Evolutionary conservation across 169 alveolate genomes (phyloP).

Genomic region (Plasmodium fragile): DNA sequence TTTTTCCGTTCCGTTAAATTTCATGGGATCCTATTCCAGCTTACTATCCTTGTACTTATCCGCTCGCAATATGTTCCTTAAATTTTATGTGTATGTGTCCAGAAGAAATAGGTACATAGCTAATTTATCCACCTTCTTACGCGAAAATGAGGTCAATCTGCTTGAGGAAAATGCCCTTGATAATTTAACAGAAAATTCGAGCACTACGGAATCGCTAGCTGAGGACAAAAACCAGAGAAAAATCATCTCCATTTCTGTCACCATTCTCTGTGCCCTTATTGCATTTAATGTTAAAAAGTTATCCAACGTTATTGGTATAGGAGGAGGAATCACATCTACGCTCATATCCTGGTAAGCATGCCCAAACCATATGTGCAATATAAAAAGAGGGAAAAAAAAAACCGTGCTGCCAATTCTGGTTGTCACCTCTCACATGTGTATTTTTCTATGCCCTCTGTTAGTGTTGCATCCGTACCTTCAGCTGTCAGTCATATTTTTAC

Average conservation of each 20-base stretch:
- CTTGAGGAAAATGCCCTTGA: slow-evolving; percentile 77
- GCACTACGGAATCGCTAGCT: slow-evolving; percentile 19
- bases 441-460: neutral
- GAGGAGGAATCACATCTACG: slow-evolving; percentile 71
- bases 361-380: neutral
- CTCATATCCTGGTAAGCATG: slow-evolving; percentile 54
- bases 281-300: slow-evolving; percentile 57
- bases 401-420: neutral
- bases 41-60: slow-evolving; percentile 18
- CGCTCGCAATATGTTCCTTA: slow-evolving; percentile 7
- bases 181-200: slow-evolving; percentile 49
- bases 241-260: slow-evolving; percentile 5
- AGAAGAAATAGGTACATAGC: slow-evolving; percentile 43
- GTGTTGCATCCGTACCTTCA: neutral
- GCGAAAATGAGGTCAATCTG: slow-evolving; percentile 67
- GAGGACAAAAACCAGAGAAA: slow-evolving; percentile 30
- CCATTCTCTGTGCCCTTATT: slow-evolving; percentile 55
- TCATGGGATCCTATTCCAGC: slow-evolving; percentile 72
- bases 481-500: neutral
- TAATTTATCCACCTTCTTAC: slow-evolving; percentile 14
- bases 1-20: slow-evolving; percentile 68
- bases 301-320: slow-evolving; percentile 69
- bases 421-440: neutral
- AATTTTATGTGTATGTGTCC: slow-evolving; percentile 7
- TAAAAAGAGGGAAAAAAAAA: neutral